Percentiles rank a stretch among this genome's conserved stretches.
phyloP scores from a whole-genome alignment of 352 stramenopile genomes.

The Phytophthora sp. region DNA sequence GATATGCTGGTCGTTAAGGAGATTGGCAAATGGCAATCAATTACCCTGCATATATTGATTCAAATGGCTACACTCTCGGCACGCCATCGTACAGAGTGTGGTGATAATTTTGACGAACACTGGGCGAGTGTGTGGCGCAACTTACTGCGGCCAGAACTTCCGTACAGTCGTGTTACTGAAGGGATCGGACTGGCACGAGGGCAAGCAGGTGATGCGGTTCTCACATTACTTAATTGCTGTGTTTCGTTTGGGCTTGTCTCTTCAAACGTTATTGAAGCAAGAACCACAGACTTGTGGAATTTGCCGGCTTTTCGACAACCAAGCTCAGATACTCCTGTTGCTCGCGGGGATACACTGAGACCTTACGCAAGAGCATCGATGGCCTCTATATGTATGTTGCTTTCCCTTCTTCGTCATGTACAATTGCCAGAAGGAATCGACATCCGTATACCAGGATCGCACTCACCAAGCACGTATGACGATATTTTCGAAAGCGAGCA shows the following conservation, averaged over 20 bases:
- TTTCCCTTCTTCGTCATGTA: slow-evolving; percentile 37
- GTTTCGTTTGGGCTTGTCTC: slow-evolving; percentile 54
- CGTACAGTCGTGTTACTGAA: slow-evolving; percentile 54
- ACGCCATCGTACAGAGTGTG: slow-evolving; percentile 36
- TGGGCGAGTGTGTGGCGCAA: slow-evolving; percentile 55
- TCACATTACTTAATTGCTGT: slow-evolving; percentile 55
- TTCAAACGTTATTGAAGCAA: slow-evolving; percentile 32
- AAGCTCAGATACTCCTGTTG: slow-evolving; percentile 17
- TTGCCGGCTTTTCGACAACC: slow-evolving; percentile 52
- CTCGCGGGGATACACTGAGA: slow-evolving; percentile 33
- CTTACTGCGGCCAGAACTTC: slow-evolving; percentile 60
- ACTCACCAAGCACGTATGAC: slow-evolving; percentile 5
- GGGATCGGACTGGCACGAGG: slow-evolving; percentile 48
- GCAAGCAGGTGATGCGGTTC: slow-evolving; percentile 53
- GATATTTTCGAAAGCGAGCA: slow-evolving; percentile 16
- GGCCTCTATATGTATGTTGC: slow-evolving; percentile 36
- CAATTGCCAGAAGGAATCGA: slow-evolving; percentile 23
- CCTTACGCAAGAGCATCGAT: slow-evolving; percentile 40
- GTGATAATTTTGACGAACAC: slow-evolving; percentile 44
- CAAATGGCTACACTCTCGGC: slow-evolving; percentile 52
- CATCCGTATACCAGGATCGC: neutral
- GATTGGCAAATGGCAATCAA: slow-evolving; percentile 52
- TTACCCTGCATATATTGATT: slow-evolving; percentile 54
- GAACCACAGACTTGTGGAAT: slow-evolving; percentile 43
- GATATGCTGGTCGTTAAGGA: slow-evolving; percentile 54